Evolutionary conservation across 805 yeast species (phyloP), one percentile per base, ranked within the genome.

Genomic region (Metschnikowia koreensis): DNA sequence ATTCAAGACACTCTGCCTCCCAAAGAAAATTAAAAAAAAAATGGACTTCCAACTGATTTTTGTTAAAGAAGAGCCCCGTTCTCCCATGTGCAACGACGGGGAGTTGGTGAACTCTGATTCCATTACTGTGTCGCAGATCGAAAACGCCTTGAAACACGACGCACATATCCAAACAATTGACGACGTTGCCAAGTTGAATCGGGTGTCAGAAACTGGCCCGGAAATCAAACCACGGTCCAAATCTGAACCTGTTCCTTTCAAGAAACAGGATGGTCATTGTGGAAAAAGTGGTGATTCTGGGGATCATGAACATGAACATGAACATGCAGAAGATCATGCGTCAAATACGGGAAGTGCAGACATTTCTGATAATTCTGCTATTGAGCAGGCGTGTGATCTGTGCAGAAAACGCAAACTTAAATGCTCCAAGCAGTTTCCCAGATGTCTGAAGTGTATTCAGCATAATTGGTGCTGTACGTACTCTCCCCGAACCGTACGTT

Each of bases 341-440:
- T 9, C 13, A 2, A 31, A 12, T 12, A 10, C 34, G 34, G 34
- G 13, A 6, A 31, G 6, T 12, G 10, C 6, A 12, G 34, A 31
- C 3, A 31, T 10, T 31, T 31, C 34, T 3, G 36, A 15, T 10
- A 49, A 48, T 34, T 39, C 50, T 28, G 37, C 56, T 15, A 77
- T 79, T 31, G 84, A 81, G 62, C 85, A 81, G 62, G 84, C 84
- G 9, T 89, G 97, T 67, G 96, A 89, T 66, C 83, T 92, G 3
- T 89, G 97, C 65, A 80, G 96, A 37, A 81, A 83, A 58, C 76
- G 94, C 50, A 89, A 89, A 68, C 75, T 89, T 53, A 85, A 84
- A 63, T 89, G 97, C 65, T 83, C 96, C 31, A 89, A 88, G 61
- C 89, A 84, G 53, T 75, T 69, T 28, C 97, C 96, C 2, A 80